Evolutionary conservation across 495 filamentous ascomycete genomes (phyloP).

Genomic region (Penicillium waksmanii): DNA sequence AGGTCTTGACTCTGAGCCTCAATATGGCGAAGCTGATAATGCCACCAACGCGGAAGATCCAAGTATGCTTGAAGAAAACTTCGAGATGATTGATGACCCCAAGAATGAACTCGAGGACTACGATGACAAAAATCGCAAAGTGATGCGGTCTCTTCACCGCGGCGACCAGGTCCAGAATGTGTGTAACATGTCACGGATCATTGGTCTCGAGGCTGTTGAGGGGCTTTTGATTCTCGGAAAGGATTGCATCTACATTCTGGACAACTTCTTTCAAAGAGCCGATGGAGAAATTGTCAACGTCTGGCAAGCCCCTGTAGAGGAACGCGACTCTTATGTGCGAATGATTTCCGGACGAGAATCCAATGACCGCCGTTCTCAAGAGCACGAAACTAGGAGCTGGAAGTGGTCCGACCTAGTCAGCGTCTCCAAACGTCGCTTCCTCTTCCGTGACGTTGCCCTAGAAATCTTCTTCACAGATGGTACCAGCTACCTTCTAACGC

Average conservation of each 20-base stretch:
- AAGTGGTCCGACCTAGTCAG: conserved; percentile 92
- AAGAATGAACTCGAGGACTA: conserved; percentile 81
- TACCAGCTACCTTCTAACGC: conserved; percentile 88
- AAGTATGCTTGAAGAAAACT: conserved; percentile 74
- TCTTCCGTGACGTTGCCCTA: conserved; percentile 93
- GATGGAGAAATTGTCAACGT: conserved; percentile 97
- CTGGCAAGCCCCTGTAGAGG: conserved; percentile 87
- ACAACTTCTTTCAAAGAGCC: conserved; percentile 89
- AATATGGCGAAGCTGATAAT: conserved; percentile 49
- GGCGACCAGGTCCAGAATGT: conserved; percentile 92
- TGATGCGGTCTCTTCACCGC: conserved; percentile 90
- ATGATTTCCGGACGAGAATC: conserved; percentile 84
- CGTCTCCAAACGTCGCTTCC: conserved; percentile 93
- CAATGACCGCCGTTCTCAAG: conserved; percentile 59
- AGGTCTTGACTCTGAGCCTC: conserved; percentile 25
- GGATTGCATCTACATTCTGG: conserved; percentile 87
- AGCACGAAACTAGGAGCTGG: conserved; percentile 88
- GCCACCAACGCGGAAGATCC: conserved; percentile 42
- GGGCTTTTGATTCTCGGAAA: conserved; percentile 94
- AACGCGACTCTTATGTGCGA: conserved; percentile 92
- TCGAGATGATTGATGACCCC: conserved; percentile 90
- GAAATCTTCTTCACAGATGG: conserved; percentile 98
- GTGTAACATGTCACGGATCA: conserved; percentile 91
- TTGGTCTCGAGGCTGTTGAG: conserved; percentile 89
- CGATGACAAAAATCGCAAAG: conserved; percentile 96